phyloP scores from a whole-genome alignment of 495 filamentous ascomycete genomes.

The Hyaloscypha hepaticicola region DNA sequence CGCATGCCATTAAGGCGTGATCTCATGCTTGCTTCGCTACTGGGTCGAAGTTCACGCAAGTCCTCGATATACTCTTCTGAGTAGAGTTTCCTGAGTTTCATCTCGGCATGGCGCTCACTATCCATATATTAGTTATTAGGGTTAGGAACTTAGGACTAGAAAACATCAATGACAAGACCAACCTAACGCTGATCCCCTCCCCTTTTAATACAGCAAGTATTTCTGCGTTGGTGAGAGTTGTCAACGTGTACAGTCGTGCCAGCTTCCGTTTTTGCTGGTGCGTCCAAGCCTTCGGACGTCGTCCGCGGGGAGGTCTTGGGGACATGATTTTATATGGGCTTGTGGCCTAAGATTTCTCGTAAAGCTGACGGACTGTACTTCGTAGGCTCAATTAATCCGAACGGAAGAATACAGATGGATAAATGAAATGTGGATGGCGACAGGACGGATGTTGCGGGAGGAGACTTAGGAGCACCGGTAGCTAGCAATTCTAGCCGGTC shows the following conservation, averaged over 20 bases:
- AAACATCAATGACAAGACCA: background rate
- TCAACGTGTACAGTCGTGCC: constrained; percentile 6
- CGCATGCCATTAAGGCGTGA: constrained; percentile 1
- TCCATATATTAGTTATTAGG: background rate
- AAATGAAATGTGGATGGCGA: background rate
- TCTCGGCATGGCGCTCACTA: constrained; percentile 6
- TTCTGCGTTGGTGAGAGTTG: constrained; percentile 4
- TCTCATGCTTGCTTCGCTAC: constrained; percentile 1
- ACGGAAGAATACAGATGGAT: constrained; percentile 7
- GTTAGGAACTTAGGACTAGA: background rate
- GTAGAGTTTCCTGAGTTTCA: constrained; percentile 6
- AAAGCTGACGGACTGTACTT: background rate
- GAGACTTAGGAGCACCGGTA: background rate
- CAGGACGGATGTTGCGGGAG: background rate
- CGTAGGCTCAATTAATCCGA: background rate
- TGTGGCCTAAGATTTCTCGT: background rate
- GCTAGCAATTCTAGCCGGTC: background rate
- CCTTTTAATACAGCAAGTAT: background rate
- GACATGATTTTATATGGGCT: constrained; percentile 1
- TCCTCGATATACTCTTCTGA: constrained; percentile 1
- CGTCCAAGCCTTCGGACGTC: background rate
- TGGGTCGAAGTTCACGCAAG: constrained; percentile 2
- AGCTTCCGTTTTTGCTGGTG: constrained; percentile 4
- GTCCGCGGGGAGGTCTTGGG: constrained; percentile 2
- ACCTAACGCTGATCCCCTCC: background rate